phyloP scores from a whole-genome alignment of 2,329 filamentous ascomycete species.

The Talaromyces amestolkiae region DNA sequence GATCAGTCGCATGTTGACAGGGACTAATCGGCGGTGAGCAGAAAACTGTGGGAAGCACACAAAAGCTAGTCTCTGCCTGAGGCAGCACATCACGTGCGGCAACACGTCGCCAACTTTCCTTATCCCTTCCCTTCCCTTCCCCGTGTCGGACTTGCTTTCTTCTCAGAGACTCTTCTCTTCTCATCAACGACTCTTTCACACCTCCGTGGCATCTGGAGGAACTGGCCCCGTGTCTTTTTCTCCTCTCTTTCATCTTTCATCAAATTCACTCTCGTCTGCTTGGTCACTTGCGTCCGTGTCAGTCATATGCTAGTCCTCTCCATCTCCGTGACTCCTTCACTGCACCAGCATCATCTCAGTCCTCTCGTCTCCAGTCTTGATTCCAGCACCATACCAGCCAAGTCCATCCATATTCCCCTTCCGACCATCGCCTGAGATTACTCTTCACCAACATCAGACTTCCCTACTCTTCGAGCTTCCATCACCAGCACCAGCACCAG shows the following conservation, averaged over 20 bases:
- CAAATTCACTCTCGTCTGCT: neutral
- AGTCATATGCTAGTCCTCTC: slow-evolving; percentile 11
- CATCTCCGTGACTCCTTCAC: slow-evolving; percentile 16
- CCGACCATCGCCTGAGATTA: slow-evolving; percentile 16
- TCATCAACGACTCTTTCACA: neutral
- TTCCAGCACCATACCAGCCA: slow-evolving; percentile 14
- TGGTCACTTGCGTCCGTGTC: slow-evolving; percentile 6
- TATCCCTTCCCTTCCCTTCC: neutral
- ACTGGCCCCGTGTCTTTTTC: slow-evolving; percentile 21
- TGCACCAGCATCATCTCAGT: slow-evolving; percentile 15
- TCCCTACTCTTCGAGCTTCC: slow-evolving; percentile 30
- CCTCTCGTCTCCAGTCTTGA: slow-evolving; percentile 11
- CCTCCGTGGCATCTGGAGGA: slow-evolving; percentile 16
- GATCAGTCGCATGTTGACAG: neutral
- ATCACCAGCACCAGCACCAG: slow-evolving; percentile 32
- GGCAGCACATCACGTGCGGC: slow-evolving; percentile 9
- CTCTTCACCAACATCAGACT: slow-evolving; percentile 6
- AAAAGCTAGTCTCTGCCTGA: neutral
- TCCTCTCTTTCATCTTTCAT: slow-evolving; percentile 7
- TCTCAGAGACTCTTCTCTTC: neutral
- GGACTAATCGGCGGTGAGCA: slow-evolving; percentile 11
- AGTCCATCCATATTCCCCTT: slow-evolving; percentile 12
- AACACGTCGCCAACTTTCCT: slow-evolving; percentile 2
- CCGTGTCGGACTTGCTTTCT: neutral
- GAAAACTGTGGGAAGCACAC: neutral